Evolutionary conservation across 441 rosid genomes (phyloP), one percentile per base, ranked within the genome.

Genomic region (Hypseocharis bilobata): DNA sequence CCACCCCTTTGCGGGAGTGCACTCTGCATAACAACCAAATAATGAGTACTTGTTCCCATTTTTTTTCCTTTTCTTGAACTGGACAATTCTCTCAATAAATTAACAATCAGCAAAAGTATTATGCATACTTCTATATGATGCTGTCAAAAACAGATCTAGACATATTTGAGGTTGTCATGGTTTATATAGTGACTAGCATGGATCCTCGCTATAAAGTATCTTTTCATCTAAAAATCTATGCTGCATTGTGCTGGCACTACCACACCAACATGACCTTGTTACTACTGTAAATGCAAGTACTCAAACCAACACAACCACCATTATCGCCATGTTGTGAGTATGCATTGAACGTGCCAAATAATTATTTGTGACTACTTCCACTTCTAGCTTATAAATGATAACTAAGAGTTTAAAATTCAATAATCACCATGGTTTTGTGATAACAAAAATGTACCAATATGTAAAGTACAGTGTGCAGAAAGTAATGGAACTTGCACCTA

Each of bases 1-100:
- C 97, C 97, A 42, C 93, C 96, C 76, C 81, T 82, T 70, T 91
- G 99, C 3, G 99, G 92, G 27, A 93, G 80, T 26, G 87, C 86
- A 74, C 89, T 92, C 99, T 91, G 79, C 78, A 77, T 42, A 62
- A 59, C 49, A 66, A 60, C 70, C 49, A 65, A 65, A 63, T 51
- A 68, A 66, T 30, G 44, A 65, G 69, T 22, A 8, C 16, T 49
- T 7, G 44, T 45, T 20, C 58, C 1, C 59, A 22, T 19, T 10
- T 27, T 51, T 10, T 27, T 51, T 6, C 20, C 19, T 51, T 0
- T 57, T 57, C 61, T 28, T 4, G 36, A 57, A 29, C 6, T 57
- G 61, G 27, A 27, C 5, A 57, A 44, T 56, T 58, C 16, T 16
- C 23, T 52, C 22, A 70, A 42, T 56, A 49, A n/a, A 68, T 45